Conservation (phyloP, 176 grass and related monocot species). For the Eremochloa ophiuroides region DNA sequence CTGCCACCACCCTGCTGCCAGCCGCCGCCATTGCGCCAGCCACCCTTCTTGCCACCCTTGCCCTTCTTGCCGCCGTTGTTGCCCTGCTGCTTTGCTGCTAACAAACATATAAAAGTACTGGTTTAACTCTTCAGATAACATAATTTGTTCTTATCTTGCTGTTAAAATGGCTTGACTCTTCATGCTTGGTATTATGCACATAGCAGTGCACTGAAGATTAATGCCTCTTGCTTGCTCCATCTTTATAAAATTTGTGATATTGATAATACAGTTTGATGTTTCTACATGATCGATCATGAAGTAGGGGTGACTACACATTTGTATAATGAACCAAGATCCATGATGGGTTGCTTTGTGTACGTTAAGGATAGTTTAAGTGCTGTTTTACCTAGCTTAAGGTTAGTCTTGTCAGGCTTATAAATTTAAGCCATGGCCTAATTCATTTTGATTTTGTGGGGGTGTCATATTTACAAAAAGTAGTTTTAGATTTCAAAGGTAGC, state of each 20-base stretch:
- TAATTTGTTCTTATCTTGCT: not conserved
- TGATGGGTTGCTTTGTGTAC: not conserved
- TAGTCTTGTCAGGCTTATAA: not conserved
- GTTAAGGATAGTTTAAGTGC: not conserved
- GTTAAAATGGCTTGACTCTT: not conserved
- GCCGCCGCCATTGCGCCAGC: too few species aligned
- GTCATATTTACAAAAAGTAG: not conserved
- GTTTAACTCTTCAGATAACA: not conserved
- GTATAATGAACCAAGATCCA: not conserved
- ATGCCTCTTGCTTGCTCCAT: not conserved
- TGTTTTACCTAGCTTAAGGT: not conserved
- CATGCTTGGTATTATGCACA: not conserved
- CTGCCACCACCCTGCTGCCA: too few species aligned
- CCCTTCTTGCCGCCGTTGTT: too few species aligned
- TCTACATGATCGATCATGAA: not conserved
- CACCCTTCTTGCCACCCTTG: too few species aligned
- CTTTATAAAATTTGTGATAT: not conserved
- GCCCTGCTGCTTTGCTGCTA: too few species aligned
- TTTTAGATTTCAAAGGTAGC: constrained; percentile 1
- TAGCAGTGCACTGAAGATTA: not conserved
- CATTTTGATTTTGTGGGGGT: not conserved
- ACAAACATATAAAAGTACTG: not conserved
- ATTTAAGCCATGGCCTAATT: not conserved
- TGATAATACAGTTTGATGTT: not conserved
- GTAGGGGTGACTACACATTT: not conserved